A percentile compares a stretch with the other conserved stretches of the same genome.
Conservation (phyloP, 768 basidiomycete genomes). For the Mycena venus region DNA sequence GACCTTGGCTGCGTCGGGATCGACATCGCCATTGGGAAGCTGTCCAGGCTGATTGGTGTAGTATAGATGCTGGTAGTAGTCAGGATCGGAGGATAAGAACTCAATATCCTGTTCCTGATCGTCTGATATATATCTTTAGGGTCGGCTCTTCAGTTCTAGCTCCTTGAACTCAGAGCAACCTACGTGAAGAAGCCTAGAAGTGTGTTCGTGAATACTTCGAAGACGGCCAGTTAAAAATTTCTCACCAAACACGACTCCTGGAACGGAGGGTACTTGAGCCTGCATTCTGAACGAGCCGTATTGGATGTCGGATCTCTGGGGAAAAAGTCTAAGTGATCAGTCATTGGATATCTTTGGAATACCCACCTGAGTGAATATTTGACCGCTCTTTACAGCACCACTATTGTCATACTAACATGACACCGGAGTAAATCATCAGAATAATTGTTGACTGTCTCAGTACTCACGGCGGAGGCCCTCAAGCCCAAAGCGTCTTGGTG, state of each 20-base stretch:
- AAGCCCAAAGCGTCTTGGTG: conserved; percentile 25
- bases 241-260: conserved; percentile 32
- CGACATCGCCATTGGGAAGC: conserved; percentile 5
- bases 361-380: too few relatives aligned
- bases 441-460: not conserved
- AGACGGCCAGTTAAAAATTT: not conserved
- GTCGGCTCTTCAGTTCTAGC: too few relatives aligned
- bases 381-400: conserved; percentile 15
- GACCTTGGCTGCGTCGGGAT: conserved; percentile 25
- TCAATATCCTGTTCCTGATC: conserved; percentile 37
- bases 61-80: conserved; percentile 29
- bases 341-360: not conserved
- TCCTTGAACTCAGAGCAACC: too few relatives aligned
- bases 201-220: not conserved
- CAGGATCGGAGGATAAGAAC: conserved; percentile 29
- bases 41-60: conserved; percentile 35
- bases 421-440: not conserved
- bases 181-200: not conserved
- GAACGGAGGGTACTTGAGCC: conserved; percentile 28
- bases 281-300: conserved; percentile 34
- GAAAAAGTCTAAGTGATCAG: not conserved
- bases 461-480: conserved; percentile 30
- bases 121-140: conserved; percentile 21
- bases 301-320: conserved; percentile 18
- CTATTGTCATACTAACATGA: conserved; percentile 11